phyloP scores from a whole-genome alignment of 176 grass and related monocot species.

The Musa troglodytarum region DNA sequence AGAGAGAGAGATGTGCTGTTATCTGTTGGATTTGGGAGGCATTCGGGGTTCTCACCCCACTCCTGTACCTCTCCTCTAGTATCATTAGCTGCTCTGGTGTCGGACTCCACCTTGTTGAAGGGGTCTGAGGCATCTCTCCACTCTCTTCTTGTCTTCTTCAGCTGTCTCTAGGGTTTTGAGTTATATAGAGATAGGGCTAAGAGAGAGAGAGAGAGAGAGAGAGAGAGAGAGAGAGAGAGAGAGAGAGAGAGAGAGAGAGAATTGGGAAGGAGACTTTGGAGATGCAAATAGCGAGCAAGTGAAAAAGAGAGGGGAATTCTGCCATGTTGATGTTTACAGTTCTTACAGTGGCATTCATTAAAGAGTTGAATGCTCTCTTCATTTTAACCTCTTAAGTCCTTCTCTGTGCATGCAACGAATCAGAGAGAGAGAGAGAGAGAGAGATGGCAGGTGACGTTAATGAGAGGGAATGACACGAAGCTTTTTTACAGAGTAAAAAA shows the following conservation, averaged over 20 bases:
- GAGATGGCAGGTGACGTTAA: conserved; percentile 2
- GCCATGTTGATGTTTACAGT: neutral
- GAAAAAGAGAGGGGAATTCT: conserved; percentile 12
- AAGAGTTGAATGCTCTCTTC: conserved; percentile 1
- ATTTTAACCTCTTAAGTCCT: no score
- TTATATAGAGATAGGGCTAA: conserved; percentile 30
- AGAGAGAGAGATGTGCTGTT: neutral
- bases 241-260: neutral
- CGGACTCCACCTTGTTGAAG: conserved; percentile 77
- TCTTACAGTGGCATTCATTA: neutral
- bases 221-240: neutral
- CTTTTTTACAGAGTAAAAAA: neutral
- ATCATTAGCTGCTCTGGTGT: conserved; percentile 48
- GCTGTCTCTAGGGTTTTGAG: neutral
- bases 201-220: neutral
- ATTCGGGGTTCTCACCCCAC: neutral
- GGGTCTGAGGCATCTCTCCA: conserved; percentile 68
- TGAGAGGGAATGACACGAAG: conserved; percentile 19
- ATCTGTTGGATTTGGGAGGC: neutral
- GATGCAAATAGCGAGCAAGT: neutral
- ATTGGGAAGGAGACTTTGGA: conserved; percentile 2
- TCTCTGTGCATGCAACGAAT: no score
- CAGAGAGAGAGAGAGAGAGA: conserved; percentile 8
- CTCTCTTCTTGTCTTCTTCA: neutral
- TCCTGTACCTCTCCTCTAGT: neutral